Percentiles rank a stretch among this genome's conserved stretches.
phyloP scores from a whole-genome alignment of 768 basidiomycete species.

The Lactifluus pinguis region DNA sequence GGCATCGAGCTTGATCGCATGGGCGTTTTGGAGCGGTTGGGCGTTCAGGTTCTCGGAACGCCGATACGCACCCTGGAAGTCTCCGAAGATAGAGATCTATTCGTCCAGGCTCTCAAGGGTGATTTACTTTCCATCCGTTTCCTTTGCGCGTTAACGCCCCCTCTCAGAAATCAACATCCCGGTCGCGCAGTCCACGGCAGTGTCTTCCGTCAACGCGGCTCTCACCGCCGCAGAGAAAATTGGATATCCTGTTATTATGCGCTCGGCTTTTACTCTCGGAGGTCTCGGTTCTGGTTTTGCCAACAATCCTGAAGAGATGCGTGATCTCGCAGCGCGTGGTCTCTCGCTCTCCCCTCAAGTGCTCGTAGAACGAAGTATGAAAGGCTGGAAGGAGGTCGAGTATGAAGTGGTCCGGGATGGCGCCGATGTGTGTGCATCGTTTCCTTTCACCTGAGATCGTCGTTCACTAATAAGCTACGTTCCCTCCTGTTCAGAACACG shows the following conservation, averaged over 20 bases:
- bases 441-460: background rate
- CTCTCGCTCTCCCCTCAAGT: constrained; percentile 91
- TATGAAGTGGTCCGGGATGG: constrained; percentile 98
- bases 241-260: constrained; percentile 95
- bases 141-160: constrained; percentile 68
- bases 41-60: constrained; percentile 89
- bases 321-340: constrained; percentile 87
- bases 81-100: constrained; percentile 66
- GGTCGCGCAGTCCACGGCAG: constrained; percentile 73
- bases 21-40: constrained; percentile 51
- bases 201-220: constrained; percentile 90
- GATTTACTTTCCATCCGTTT: constrained; percentile 46
- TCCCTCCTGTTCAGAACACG: constrained; percentile 58
- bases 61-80: constrained; percentile 79
- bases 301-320: constrained; percentile 86
- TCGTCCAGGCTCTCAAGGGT: constrained; percentile 85
- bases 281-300: constrained; percentile 98
- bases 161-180: constrained; percentile 43
- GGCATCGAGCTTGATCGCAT: constrained; percentile 78
- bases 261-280: constrained; percentile 94
- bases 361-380: constrained; percentile 95
- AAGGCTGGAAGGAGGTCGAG: constrained; percentile 99
- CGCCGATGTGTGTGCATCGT: constrained; percentile 66
- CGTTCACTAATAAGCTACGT: background rate
- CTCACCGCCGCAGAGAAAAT: constrained; percentile 85